A percentile compares a stretch with the other conserved stretches of the same genome.
Evolutionary conservation across 2,329 filamentous ascomycete genomes (phyloP).

Genomic region (Talaromyces sp.): DNA sequence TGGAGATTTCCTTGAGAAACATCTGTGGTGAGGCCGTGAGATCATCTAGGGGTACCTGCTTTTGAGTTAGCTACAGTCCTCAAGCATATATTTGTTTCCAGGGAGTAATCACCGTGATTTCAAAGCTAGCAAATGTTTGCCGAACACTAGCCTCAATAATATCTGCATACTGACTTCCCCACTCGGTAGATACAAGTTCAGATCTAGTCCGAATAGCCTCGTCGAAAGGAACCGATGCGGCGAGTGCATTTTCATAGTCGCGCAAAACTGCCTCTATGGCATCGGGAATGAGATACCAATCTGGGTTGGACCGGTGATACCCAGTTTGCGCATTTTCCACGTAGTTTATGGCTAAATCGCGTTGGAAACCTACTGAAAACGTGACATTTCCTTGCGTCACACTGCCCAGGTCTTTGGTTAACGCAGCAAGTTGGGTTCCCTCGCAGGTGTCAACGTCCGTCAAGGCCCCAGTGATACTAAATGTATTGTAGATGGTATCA

Average conservation of each 20-base stretch:
- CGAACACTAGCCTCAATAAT: constrained; percentile 37
- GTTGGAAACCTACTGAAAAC: constrained; percentile 39
- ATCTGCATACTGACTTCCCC: constrained; percentile 35
- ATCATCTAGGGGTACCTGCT: not conserved
- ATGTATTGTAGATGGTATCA: constrained; percentile 24
- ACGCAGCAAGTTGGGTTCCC: constrained; percentile 30
- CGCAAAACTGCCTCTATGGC: constrained; percentile 36
- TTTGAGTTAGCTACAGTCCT: not conserved
- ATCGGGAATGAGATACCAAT: constrained; percentile 19
- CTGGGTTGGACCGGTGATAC: constrained; percentile 34
- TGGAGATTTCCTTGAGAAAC: constrained; percentile 42
- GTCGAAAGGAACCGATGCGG: constrained; percentile 30
- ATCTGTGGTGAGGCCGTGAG: constrained; percentile 18
- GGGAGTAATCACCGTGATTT: constrained; percentile 34
- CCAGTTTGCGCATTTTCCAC: constrained; percentile 34
- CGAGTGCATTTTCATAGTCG: constrained; percentile 33
- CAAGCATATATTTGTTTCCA: constrained; percentile 18
- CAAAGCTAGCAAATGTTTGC: constrained; percentile 38
- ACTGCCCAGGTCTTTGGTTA: constrained; percentile 35
- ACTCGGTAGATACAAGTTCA: constrained; percentile 18
- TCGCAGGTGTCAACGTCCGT: constrained; percentile 14
- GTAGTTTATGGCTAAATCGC: constrained; percentile 38
- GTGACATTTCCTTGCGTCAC: constrained; percentile 24
- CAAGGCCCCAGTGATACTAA: constrained; percentile 27
- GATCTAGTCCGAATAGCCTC: constrained; percentile 22